Conservation (phyloP, 2,329 filamentous ascomycete genomes). For the Cordyceps militaris region DNA sequence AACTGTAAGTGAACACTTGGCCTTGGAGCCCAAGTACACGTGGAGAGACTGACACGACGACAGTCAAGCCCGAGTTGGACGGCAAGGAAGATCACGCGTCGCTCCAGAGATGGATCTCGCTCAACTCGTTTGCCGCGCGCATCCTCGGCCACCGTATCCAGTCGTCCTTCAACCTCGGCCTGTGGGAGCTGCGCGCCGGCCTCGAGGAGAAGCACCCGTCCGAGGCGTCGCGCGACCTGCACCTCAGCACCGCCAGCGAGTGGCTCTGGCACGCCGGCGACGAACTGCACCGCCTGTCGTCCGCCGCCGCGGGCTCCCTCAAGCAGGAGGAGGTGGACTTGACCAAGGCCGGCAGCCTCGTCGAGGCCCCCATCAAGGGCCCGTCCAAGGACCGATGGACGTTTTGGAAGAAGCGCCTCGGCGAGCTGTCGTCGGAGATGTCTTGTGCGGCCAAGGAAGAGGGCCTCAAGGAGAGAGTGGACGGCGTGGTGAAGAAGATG, state of each 20-base stretch:
- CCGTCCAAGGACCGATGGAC: slow-evolving; percentile 23
- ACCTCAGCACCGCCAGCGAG: slow-evolving; percentile 17
- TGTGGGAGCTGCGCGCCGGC: slow-evolving; percentile 25
- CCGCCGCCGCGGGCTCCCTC: slow-evolving; percentile 14
- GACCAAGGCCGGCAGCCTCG: slow-evolving; percentile 18
- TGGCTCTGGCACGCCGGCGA: slow-evolving; percentile 26
- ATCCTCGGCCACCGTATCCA: slow-evolving; percentile 20
- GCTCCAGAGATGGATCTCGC: slow-evolving; percentile 23
- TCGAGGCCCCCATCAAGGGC: slow-evolving; percentile 14
- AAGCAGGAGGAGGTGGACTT: slow-evolving; percentile 17
- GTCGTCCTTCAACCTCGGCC: slow-evolving; percentile 22
- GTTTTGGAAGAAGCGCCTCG: slow-evolving; percentile 26
- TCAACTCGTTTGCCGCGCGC: slow-evolving; percentile 29
- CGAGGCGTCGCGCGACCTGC: slow-evolving; percentile 3
- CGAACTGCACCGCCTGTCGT: slow-evolving; percentile 17
- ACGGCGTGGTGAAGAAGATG: slow-evolving; percentile 20
- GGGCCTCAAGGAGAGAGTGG: slow-evolving; percentile 18
- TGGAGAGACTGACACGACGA: neutral
- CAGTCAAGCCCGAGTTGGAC: slow-evolving; percentile 21
- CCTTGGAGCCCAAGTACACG: neutral
- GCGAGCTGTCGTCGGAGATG: slow-evolving; percentile 16
- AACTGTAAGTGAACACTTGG: slow-evolving; percentile 19
- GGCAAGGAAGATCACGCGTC: slow-evolving; percentile 17
- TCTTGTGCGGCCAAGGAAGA: slow-evolving; percentile 13
- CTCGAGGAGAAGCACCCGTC: slow-evolving; percentile 22